Evolutionary conservation across 176 grass and related monocot species (phyloP), one percentile per base, ranked within the genome.

Genomic region (Zoysia pacifica): DNA sequence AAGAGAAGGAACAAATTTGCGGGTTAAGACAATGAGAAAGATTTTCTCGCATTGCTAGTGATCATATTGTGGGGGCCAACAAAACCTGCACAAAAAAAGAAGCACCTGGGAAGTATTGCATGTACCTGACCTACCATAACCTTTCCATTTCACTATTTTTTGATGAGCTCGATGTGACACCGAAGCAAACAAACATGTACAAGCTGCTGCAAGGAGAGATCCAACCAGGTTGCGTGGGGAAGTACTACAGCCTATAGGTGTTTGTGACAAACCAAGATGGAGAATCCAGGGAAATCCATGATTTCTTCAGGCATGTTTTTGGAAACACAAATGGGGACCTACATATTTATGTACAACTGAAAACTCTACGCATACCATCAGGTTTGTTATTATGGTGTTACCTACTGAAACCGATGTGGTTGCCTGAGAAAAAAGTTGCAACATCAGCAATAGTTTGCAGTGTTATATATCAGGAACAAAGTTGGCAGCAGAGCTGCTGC

Each of bases 111-210:
- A 18, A 58, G 2, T 28, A 28, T 28, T 28, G 74, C 73, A 73
- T 43, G 86, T 83, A 83, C 64, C 56, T 48, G 78, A 42, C 79
- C 67, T 86, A 85, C 28, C 48, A 20, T 90, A 86, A 49, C 70
- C 48, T 76, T 65, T 79, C 69, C 38, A 56, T 86, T 54, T 73
- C 63, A 86, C 82, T 86, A 48, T 90, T 81, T 82, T 72, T 85
- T 55, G 20, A 62, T 62, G 42, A 37, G 14, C 58, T 49, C 72
- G 78, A 85, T 70, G 78, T 53, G 87, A 81, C 72, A 89, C 73
- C 65, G 19, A 59, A 81, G 50, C 42, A 84, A 79, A 69, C 87
- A 85, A 81, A 72, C 82, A 77, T 81, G 72, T 67, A 89, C 72
- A 72, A 89, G 43, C 71, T 76, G 73, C 36, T 65, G 59, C 44